Percentiles rank a stretch among this genome's conserved stretches.
phyloP scores from a whole-genome alignment of 177 flowering plant genomes.

The Tripterygium wilfordii region DNA sequence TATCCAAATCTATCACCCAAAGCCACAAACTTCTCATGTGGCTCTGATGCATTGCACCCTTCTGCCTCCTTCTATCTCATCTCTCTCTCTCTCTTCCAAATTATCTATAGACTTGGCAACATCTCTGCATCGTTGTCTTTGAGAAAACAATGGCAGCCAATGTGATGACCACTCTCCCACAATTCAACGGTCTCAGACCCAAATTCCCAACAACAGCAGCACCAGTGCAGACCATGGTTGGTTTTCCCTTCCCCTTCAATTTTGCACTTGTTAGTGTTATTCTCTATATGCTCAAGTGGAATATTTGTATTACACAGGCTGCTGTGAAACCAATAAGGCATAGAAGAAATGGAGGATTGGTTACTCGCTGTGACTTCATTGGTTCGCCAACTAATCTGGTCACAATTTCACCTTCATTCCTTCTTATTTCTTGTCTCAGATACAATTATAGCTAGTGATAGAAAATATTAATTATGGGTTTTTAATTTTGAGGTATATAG shows the following conservation, averaged over 20 bases:
- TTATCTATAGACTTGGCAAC: not conserved
- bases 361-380: constrained; percentile 74
- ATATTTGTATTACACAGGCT: constrained; percentile 22
- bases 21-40: constrained; percentile 45
- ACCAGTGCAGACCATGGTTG: constrained; percentile 42
- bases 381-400: constrained; percentile 91
- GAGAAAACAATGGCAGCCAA: constrained; percentile 50
- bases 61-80: constrained; percentile 1
- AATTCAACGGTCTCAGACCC: constrained; percentile 67
- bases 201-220: constrained; percentile 27
- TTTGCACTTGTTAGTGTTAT: not conserved
- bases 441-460: too few relatives aligned
- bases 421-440: too few relatives aligned
- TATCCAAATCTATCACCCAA: constrained; percentile 31
- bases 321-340: constrained; percentile 38
- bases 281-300: not conserved
- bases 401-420: constrained; percentile 5
- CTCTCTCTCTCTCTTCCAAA: not conserved
- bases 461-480: too few relatives aligned
- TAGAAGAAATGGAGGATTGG: constrained; percentile 61
- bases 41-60: constrained; percentile 17
- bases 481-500: too few relatives aligned
- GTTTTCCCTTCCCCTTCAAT: not conserved
- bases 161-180: constrained; percentile 58
- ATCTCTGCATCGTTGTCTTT: not conserved